These are phyloP conservation scores for Lipomyces anomalus DNA, from an alignment of 805 yeast species.

Conservation along the genomic window DNA sequence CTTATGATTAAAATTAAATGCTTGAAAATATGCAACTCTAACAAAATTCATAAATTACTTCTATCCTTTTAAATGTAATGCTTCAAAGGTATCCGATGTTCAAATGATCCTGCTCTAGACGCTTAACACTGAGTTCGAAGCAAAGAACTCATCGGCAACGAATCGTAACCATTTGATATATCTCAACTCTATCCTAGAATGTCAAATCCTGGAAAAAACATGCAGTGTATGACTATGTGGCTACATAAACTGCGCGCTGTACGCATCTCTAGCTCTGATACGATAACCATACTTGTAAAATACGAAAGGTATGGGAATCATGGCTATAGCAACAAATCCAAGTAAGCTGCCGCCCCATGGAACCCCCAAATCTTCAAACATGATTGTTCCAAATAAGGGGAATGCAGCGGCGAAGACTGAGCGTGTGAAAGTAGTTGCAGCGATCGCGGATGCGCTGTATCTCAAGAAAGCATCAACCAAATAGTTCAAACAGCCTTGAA, in stretches of 20 bases:
- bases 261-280: background rate
- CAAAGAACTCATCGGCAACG: too few species aligned
- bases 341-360: slow-evolving; percentile 53
- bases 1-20: too few species aligned
- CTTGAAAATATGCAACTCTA: too few species aligned
- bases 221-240: too few species aligned
- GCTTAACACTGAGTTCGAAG: too few species aligned
- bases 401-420: slow-evolving; percentile 56
- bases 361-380: slow-evolving; percentile 47
- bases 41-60: too few species aligned
- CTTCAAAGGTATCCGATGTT: too few species aligned
- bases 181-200: too few species aligned
- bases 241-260: background rate
- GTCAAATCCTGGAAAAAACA: too few species aligned
- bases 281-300: slow-evolving; percentile 46
- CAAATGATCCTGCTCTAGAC: too few species aligned
- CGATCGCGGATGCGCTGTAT: slow-evolving; percentile 59
- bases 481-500: slow-evolving; percentile 56
- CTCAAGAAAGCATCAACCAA: slow-evolving; percentile 54
- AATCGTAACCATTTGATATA: too few species aligned
- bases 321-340: slow-evolving; percentile 43
- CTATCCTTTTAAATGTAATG: too few species aligned
- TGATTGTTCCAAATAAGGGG: slow-evolving; percentile 52
- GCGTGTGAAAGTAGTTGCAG: slow-evolving; percentile 57
- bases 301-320: slow-evolving; percentile 53